These are phyloP conservation scores for Penicillium sp. DNA, from an alignment of 2,329 filamentous ascomycete genomes.

Conservation along the genomic window DNA sequence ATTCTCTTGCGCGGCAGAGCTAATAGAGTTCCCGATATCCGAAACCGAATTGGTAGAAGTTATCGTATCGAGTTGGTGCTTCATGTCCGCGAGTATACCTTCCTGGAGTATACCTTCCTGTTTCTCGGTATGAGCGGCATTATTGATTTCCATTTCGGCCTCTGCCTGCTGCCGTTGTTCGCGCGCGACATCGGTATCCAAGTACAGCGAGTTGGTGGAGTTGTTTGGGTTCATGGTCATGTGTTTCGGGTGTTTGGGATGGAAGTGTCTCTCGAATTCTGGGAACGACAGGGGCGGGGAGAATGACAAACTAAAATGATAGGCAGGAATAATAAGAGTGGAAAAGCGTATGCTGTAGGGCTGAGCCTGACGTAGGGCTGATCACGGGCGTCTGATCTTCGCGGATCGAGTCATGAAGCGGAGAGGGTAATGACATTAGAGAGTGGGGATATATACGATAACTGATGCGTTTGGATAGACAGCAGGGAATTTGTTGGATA, in stretches of 20 bases:
- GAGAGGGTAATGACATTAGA: slow-evolving; percentile 9
- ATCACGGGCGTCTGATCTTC: slow-evolving; percentile 1
- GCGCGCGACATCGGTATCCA: slow-evolving; percentile 1
- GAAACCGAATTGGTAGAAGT: slow-evolving; percentile 5
- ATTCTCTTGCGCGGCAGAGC: slow-evolving; percentile 10
- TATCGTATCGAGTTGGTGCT: slow-evolving; percentile 10
- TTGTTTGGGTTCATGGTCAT: slow-evolving; percentile 7
- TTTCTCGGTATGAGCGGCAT: background rate
- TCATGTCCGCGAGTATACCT: slow-evolving; percentile 4
- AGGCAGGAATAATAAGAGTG: background rate
- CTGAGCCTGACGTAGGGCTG: slow-evolving; percentile 26
- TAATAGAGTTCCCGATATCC: slow-evolving; percentile 10
- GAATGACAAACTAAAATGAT: background rate
- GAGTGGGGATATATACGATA: background rate
- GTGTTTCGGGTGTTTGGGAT: background rate
- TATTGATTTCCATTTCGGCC: background rate
- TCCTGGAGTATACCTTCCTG: slow-evolving; percentile 9
- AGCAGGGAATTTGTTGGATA: slow-evolving; percentile 8
- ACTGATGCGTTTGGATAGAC: slow-evolving; percentile 1
- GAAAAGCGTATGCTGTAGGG: slow-evolving; percentile 7
- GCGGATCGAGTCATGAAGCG: background rate
- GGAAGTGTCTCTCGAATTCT: background rate
- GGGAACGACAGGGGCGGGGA: background rate
- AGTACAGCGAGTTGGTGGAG: background rate
- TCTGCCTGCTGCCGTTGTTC: background rate